These are phyloP conservation scores for Leptographium galeiforme DNA, from an alignment of 2,329 filamentous ascomycete genomes.

Conservation along the genomic window DNA sequence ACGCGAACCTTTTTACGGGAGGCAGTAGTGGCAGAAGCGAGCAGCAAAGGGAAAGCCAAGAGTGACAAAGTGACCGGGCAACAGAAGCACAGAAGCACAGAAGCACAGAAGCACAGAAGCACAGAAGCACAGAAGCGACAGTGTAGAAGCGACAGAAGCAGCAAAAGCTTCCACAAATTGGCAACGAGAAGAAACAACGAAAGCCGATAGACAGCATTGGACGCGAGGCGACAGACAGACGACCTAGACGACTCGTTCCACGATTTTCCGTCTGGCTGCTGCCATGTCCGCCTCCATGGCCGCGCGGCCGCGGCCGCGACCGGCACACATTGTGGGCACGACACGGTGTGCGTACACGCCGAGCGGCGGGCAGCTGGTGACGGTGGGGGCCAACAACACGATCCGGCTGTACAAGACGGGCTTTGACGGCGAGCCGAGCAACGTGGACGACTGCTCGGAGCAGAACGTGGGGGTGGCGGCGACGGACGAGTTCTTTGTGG, in stretches of 20 bases:
- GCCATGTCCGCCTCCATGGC: background rate
- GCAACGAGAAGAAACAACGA: too few relatives aligned
- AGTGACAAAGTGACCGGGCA: background rate
- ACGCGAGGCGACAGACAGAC: too few relatives aligned
- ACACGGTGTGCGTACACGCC: constrained; percentile 85
- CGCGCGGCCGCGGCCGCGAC: constrained; percentile 45
- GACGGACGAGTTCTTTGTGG: constrained; percentile 69
- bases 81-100: too few relatives aligned
- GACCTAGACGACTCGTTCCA: too few relatives aligned
- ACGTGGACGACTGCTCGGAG: constrained; percentile 82
- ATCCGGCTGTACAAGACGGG: constrained; percentile 87
- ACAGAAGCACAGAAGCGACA: too few relatives aligned
- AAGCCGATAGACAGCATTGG: too few relatives aligned
- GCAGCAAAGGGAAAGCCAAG: background rate
- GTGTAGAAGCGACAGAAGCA: too few relatives aligned
- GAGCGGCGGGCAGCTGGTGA: constrained; percentile 74
- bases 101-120: too few relatives aligned
- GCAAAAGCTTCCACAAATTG: too few relatives aligned
- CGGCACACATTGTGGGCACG: constrained; percentile 70
- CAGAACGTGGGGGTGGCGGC: constrained; percentile 70
- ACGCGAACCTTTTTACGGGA: background rate
- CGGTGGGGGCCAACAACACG: constrained; percentile 84
- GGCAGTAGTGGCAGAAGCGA: background rate
- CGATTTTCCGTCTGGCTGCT: too few relatives aligned
- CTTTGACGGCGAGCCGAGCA: constrained; percentile 81